Evolutionary conservation across 208 protist genomes (phyloP).

Genomic region (Trypanosoma scelopori): DNA sequence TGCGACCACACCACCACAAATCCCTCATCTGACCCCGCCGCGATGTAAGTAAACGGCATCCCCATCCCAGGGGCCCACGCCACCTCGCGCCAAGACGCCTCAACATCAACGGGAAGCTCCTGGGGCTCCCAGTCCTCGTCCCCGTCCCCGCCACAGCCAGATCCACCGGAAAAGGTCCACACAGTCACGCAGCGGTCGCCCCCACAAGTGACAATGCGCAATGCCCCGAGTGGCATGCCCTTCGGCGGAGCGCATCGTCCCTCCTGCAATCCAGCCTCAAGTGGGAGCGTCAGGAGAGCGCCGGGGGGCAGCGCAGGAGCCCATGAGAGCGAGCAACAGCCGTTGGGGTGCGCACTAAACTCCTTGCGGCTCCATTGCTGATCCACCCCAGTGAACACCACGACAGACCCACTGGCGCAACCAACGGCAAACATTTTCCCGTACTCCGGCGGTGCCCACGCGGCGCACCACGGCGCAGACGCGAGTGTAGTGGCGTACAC

Average conservation of each 20-base stretch:
- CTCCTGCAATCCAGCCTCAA: slow-evolving; percentile 41
- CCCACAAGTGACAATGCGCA: slow-evolving; percentile 81
- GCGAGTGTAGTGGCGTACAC: slow-evolving; percentile 54
- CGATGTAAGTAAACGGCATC: slow-evolving; percentile 82
- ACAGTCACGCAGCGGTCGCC: slow-evolving; percentile 48
- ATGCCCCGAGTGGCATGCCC: slow-evolving; percentile 47
- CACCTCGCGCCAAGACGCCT: slow-evolving; percentile 58
- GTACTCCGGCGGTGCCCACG: slow-evolving; percentile 80
- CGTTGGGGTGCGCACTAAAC: slow-evolving; percentile 46
- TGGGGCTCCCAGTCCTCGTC: slow-evolving; percentile 36
- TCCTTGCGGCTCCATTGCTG: slow-evolving; percentile 61
- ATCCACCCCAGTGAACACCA: slow-evolving; percentile 62
- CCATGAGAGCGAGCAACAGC: slow-evolving; percentile 63
- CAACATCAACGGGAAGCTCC: slow-evolving; percentile 44
- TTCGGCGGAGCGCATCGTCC: background rate
- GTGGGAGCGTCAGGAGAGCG: slow-evolving; percentile 59
- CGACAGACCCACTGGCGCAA: slow-evolving; percentile 59
- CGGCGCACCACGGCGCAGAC: slow-evolving; percentile 52
- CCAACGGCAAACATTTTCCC: slow-evolving; percentile 81
- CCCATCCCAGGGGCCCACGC: slow-evolving; percentile 81
- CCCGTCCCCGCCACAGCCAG: background rate
- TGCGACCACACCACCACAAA: slow-evolving; percentile 78
- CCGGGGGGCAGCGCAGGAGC: slow-evolving; percentile 69
- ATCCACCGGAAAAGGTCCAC: slow-evolving; percentile 54
- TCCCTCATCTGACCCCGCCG: slow-evolving; percentile 73